A percentile compares a stretch with the other conserved stretches of the same genome.
These are phyloP conservation scores for Trametes pubescens DNA, from an alignment of 1,284 basidiomycete genomes.

Conservation along the genomic window DNA sequence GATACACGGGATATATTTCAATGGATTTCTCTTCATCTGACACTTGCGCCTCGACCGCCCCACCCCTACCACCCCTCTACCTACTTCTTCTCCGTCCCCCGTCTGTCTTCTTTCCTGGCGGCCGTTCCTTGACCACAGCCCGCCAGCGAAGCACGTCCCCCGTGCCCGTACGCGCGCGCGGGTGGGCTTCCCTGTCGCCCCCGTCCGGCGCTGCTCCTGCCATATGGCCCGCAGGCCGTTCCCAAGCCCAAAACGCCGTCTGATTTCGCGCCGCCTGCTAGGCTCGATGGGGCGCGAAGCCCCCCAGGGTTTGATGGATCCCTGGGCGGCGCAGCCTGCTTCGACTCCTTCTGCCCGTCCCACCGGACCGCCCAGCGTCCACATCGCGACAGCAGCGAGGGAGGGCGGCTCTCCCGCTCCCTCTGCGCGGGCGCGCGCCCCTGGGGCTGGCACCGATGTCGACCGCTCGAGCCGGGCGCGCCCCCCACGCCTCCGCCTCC, in stretches of 20 bases:
- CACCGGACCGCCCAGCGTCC: slow-evolving; percentile 32
- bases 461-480: neutral
- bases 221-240: slow-evolving; percentile 11
- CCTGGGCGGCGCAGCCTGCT: slow-evolving; percentile 22
- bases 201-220: slow-evolving; percentile 11
- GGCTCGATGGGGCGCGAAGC: slow-evolving; percentile 26
- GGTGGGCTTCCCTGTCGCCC: neutral
- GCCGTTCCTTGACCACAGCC: slow-evolving; percentile 1
- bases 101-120: neutral
- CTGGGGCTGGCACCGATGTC: neutral
- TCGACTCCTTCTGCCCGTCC: slow-evolving; percentile 28
- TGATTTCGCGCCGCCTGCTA: slow-evolving; percentile 20
- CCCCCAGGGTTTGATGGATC: slow-evolving; percentile 28
- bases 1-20: slow-evolving; percentile 8
- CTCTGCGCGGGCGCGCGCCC: neutral
- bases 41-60: neutral
- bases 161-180: neutral
- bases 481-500: neutral
- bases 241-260: slow-evolving; percentile 30
- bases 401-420: too few relatives aligned
- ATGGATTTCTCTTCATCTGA: neutral
- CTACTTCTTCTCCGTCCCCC: neutral
- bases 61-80: neutral
- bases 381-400: slow-evolving; percentile 4
- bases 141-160: slow-evolving; percentile 1